Evolutionary conservation across 2,329 filamentous ascomycete species (phyloP).

Genomic region (Hypoxylon sp.): DNA sequence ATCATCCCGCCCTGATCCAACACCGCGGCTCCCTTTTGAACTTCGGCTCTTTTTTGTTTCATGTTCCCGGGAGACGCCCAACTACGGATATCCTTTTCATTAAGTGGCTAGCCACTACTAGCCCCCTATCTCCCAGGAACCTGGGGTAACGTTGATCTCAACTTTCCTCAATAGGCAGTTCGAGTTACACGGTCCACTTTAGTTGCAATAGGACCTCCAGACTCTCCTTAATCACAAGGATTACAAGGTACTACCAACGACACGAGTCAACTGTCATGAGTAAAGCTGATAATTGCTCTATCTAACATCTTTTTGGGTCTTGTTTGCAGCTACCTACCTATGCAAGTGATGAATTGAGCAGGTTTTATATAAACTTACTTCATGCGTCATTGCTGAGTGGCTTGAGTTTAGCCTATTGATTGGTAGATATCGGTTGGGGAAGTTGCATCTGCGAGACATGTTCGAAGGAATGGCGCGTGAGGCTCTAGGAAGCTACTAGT

Average conservation of each 20-base stretch:
- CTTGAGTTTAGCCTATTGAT: background rate
- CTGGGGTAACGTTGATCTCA: slow-evolving; percentile 46
- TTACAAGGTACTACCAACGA: slow-evolving; percentile 24
- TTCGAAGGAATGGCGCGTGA: slow-evolving; percentile 33
- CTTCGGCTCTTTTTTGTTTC: slow-evolving; percentile 42
- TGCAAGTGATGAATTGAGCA: background rate
- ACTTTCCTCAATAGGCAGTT: slow-evolving; percentile 44
- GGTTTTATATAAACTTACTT: slow-evolving; percentile 15
- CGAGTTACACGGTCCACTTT: slow-evolving; percentile 25
- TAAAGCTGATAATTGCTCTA: background rate
- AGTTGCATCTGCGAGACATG: slow-evolving; percentile 27
- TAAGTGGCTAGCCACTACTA: slow-evolving; percentile 23
- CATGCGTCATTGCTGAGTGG: slow-evolving; percentile 10
- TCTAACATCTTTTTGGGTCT: background rate
- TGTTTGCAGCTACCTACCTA: slow-evolving; percentile 1
- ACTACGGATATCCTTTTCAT: slow-evolving; percentile 8
- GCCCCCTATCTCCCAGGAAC: slow-evolving; percentile 19
- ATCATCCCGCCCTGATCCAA: slow-evolving; percentile 26
- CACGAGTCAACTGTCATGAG: background rate
- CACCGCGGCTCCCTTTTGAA: slow-evolving; percentile 20
- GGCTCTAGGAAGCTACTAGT: slow-evolving; percentile 37
- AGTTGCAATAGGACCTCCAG: slow-evolving; percentile 20
- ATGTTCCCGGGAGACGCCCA: slow-evolving; percentile 16
- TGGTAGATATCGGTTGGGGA: background rate
- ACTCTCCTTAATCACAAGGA: slow-evolving; percentile 31